A percentile compares a stretch with the other conserved stretches of the same genome.
Conservation (phyloP, 2,329 filamentous ascomycete genomes). For the Cadophora gregata region DNA sequence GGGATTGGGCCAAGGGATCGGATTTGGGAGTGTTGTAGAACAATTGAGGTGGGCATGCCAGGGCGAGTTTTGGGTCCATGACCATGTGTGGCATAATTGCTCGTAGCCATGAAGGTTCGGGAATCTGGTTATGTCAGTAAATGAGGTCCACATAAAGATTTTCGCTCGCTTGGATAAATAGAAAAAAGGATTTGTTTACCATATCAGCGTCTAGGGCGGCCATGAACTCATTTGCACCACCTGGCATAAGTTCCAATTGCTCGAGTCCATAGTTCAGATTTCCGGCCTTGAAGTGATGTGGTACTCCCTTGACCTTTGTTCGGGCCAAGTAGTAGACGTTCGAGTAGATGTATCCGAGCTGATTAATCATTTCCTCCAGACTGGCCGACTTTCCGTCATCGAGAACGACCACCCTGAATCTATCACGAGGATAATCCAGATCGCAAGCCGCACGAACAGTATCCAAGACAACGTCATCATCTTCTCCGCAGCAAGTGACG, state of each 20-base stretch:
- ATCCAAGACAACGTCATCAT: constrained; percentile 60
- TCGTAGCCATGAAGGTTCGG: constrained; percentile 64
- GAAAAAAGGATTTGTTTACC: constrained; percentile 38
- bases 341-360: constrained; percentile 49
- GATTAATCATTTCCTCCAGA: constrained; percentile 48
- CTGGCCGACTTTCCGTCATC: constrained; percentile 58
- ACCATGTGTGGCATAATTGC: constrained; percentile 64
- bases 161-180: not conserved
- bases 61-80: constrained; percentile 59
- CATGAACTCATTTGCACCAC: constrained; percentile 62
- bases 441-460: constrained; percentile 61
- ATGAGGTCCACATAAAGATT: not conserved
- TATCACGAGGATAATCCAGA: constrained; percentile 59
- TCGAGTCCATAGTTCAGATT: constrained; percentile 57
- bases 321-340: constrained; percentile 59
- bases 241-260: constrained; percentile 48
- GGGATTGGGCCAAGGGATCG: constrained; percentile 61
- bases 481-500: constrained; percentile 63
- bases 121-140: constrained; percentile 48
- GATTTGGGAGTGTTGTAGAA: constrained; percentile 67
- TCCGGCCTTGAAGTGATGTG: constrained; percentile 61
- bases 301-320: constrained; percentile 35
- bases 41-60: constrained; percentile 65
- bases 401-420: constrained; percentile 60
- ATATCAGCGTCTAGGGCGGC: constrained; percentile 72